Conservation (phyloP, 176 grass and related monocot species). For the Aegilops sharonensis region DNA sequence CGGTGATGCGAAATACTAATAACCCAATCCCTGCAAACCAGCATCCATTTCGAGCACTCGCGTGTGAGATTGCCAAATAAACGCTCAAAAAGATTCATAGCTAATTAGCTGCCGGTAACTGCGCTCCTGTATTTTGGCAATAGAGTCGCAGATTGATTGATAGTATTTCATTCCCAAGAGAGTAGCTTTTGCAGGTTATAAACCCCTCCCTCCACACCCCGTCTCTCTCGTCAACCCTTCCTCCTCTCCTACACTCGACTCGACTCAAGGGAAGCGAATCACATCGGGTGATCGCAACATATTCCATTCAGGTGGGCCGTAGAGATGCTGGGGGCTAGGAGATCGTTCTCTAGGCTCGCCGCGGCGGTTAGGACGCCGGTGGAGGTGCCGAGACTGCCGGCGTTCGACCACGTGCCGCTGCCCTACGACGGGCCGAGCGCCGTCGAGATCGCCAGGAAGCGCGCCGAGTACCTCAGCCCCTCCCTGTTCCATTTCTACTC, state of each 20-base stretch:
- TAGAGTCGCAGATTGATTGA: neutral
- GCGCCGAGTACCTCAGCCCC: slow-evolving; percentile 92
- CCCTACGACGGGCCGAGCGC: slow-evolving; percentile 69
- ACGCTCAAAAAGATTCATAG: neutral
- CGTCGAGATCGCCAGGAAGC: slow-evolving; percentile 71
- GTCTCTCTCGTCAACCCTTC: neutral
- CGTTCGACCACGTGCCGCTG: slow-evolving; percentile 69
- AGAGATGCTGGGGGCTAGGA: slow-evolving; percentile 41
- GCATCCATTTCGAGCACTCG: neutral
- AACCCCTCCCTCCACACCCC: slow-evolving; percentile 16
- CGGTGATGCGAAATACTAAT: neutral
- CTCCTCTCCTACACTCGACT: neutral
- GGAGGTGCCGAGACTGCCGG: slow-evolving; percentile 57
- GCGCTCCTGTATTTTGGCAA: neutral
- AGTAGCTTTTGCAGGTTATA: slow-evolving; percentile 24
- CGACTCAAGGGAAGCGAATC: neutral
- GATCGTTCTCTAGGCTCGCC: slow-evolving; percentile 35
- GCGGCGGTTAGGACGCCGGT: slow-evolving; percentile 12
- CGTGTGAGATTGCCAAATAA: no score
- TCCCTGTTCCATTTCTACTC: slow-evolving; percentile 84
- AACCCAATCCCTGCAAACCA: neutral
- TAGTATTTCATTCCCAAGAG: neutral
- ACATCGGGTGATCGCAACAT: no score
- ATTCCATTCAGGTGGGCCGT: neutral
- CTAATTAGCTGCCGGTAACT: neutral